phyloP scores from a whole-genome alignment of 495 filamentous ascomycete species.

The Daldinia grandis region DNA sequence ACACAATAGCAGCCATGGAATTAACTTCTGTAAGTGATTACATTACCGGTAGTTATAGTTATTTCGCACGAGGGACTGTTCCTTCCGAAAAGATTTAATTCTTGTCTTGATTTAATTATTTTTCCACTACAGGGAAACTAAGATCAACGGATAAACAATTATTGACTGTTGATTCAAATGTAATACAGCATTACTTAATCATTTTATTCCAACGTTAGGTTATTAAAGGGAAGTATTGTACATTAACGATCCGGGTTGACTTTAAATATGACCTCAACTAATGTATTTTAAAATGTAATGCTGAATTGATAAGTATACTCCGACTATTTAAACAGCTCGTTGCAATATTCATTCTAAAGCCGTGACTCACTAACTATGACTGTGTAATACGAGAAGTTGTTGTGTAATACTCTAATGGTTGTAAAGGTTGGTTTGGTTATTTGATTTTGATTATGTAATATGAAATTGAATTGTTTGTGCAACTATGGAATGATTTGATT shows the following conservation, averaged over 20 bases:
- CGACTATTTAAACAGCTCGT: neutral
- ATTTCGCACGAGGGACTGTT: neutral
- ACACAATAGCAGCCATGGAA: neutral
- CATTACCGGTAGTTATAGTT: neutral
- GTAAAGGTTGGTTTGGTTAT: neutral
- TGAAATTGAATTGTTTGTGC: neutral
- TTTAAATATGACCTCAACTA: neutral
- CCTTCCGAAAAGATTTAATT: neutral
- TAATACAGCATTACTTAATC: neutral
- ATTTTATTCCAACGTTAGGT: neutral
- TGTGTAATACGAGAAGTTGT: neutral
- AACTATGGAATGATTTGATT: conserved; percentile 4
- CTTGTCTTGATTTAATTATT: neutral
- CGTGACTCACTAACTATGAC: neutral
- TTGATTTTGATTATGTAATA: neutral
- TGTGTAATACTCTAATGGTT: neutral
- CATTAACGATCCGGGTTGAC: neutral
- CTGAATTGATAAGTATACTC: neutral
- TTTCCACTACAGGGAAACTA: neutral
- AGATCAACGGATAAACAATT: neutral
- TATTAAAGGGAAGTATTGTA: neutral
- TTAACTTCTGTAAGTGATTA: neutral
- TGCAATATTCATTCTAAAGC: neutral
- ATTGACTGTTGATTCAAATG: neutral
- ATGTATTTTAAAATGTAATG: neutral